Evolutionary conservation across 2,329 filamentous ascomycete genomes (phyloP).

Genomic region (Aspergillus bombycis): DNA sequence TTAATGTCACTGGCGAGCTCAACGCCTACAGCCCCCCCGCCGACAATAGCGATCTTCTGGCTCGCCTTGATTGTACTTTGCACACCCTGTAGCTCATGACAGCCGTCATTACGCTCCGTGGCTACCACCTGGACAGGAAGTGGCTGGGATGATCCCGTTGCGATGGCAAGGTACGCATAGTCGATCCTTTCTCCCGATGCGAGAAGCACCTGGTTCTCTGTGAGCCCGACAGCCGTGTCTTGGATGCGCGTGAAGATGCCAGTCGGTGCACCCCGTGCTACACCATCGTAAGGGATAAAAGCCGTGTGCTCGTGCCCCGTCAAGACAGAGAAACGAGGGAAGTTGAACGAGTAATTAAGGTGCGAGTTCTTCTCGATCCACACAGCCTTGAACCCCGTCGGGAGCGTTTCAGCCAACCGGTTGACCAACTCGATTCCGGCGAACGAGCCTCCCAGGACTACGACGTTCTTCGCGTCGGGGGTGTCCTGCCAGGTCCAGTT

Average conservation of each 20-base stretch:
- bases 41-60: constrained; percentile 10
- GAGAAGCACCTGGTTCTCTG: not conserved
- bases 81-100: not conserved
- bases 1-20: constrained; percentile 12
- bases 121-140: not conserved
- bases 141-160: constrained; percentile 7
- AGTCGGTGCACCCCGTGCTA: not conserved
- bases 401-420: not conserved
- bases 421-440: not conserved
- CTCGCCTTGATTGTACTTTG: not conserved
- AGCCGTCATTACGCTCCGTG: not conserved
- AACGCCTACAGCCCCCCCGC: constrained; percentile 13
- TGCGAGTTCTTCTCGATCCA: constrained; percentile 15
- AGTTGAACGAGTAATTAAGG: constrained; percentile 4
- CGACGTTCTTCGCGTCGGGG: not conserved
- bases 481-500: not conserved
- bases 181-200: not conserved
- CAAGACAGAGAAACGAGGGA: constrained; percentile 10
- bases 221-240: not conserved
- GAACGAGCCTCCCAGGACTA: not conserved
- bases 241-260: not conserved
- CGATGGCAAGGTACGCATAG: constrained; percentile 9
- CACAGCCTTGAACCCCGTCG: constrained; percentile 6
- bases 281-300: constrained; percentile 13
- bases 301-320: constrained; percentile 4